These are phyloP conservation scores for Ceratorhiza oryzae-sativae DNA, from an alignment of 1,284 basidiomycete genomes.

Conservation along the genomic window DNA sequence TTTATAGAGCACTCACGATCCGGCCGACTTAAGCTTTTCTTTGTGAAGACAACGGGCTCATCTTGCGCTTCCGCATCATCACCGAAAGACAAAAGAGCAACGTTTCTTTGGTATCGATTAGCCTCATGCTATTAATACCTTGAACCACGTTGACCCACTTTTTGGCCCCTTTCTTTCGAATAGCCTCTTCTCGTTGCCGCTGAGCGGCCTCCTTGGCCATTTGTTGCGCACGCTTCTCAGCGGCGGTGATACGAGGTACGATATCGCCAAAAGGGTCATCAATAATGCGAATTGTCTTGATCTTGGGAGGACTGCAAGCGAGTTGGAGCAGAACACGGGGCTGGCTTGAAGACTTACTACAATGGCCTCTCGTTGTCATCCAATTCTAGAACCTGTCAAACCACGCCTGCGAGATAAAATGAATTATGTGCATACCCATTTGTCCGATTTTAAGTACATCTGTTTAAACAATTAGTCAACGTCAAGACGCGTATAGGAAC, in stretches of 20 bases:
- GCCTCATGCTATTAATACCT: not conserved
- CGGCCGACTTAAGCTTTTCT: conserved; percentile 80
- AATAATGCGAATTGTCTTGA: conserved; percentile 80
- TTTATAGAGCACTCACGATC: conserved; percentile 71
- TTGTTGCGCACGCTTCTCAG: conserved; percentile 83
- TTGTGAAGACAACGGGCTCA: conserved; percentile 63
- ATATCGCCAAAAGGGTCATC: conserved; percentile 97
- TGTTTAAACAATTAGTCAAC: conserved; percentile 46
- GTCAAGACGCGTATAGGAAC: not conserved
- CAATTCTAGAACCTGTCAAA: conserved; percentile 64
- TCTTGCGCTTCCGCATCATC: conserved; percentile 72
- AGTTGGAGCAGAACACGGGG: not conserved
- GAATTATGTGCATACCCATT: conserved; percentile 61
- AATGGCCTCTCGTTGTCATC: conserved; percentile 82
- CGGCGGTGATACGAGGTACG: conserved; percentile 93
- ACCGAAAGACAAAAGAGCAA: conserved; percentile 86
- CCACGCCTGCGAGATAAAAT: conserved; percentile 31
- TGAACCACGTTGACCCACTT: conserved; percentile 63
- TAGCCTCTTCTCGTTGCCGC: conserved; percentile 77
- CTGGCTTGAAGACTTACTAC: conserved; percentile 65
- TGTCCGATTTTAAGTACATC: conserved; percentile 92
- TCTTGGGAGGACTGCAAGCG: conserved; percentile 78
- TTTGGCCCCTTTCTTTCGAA: conserved; percentile 76
- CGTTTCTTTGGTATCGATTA: conserved; percentile 65
- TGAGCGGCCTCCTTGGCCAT: conserved; percentile 77